Base-by-base conservation (phyloP, 176 grass and related monocot species). In the Otatea glauca region DNA sequence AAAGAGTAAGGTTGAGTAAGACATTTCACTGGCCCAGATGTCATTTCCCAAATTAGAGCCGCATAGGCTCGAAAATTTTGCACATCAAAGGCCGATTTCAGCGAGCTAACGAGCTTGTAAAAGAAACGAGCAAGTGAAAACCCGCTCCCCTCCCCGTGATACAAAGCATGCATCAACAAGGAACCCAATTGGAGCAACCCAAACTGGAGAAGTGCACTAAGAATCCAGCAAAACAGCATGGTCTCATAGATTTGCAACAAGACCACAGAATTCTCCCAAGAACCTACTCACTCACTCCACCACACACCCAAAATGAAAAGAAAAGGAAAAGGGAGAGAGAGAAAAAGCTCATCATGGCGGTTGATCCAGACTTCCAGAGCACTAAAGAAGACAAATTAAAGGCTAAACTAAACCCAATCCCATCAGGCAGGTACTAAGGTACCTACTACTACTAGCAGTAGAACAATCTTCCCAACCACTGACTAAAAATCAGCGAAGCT, bases 301-400 rank as follows among this genome's bases (percentile, higher is more conserved):
- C 16, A 9, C 51, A 54, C 79, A 61, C 49, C 45, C 20, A n/a
- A 62, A 79, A 68, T n/a, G 65, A 66, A 78, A 58, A 76, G 17
- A 10, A 12, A 20, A n/a, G 11, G 39, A 14, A 16, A 45, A 48
- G 3, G 15, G n/a, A 15, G 38, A 21, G 20, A 5, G 9, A 48
- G 25, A 53, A 51, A 16, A 77, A 51, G 73, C 84, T 83, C 68
- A 87, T 74, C 84, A 62, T 83, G 79, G 67, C 49, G 68, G 67
- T 74, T 54, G 80, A 87, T 87, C 80, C 89, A n/a, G n/a, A n/a
- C n/a, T n/a, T n/a, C n/a, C n/a, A 87, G 60, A 62, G 79, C 43
- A 67, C 17, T n/a, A 72, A 79, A 74, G 41, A 68, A 27, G 80
- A 53, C 41, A 51, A 79, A 72, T 12, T 21, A 78, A 20, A 83